Percentiles rank a stretch among this genome's conserved stretches.
Evolutionary conservation across 306 rosid species (phyloP).

Genomic region (Abrus precatorius): DNA sequence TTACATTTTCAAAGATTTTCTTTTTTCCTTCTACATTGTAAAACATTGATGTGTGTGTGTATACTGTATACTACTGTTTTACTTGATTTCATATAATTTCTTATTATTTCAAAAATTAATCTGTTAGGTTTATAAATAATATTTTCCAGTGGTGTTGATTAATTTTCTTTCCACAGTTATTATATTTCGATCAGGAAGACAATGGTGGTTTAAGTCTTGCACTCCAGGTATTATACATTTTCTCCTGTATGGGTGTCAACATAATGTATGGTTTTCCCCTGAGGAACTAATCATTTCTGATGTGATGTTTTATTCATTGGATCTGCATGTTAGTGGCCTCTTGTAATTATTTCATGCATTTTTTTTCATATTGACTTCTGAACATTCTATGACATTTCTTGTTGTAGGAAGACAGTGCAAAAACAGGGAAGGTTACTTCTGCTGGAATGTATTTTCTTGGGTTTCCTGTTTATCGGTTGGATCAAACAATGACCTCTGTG

Average conservation of each 20-base stretch:
- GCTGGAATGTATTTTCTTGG: slow-evolving; percentile 99
- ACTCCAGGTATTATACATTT: slow-evolving; percentile 75
- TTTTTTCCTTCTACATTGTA: neutral
- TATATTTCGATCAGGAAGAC: slow-evolving; percentile 91
- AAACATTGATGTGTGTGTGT: slow-evolving; percentile 6
- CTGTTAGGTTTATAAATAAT: slow-evolving; percentile 31
- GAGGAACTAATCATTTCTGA: slow-evolving; percentile 24
- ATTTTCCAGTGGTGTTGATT: neutral
- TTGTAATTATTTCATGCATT: neutral
- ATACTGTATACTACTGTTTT: slow-evolving; percentile 17
- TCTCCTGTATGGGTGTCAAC: slow-evolving; percentile 22
- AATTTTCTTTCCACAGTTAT: slow-evolving; percentile 62
- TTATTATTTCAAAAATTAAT: slow-evolving; percentile 16
- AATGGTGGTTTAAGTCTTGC: slow-evolving; percentile 91
- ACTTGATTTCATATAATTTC: slow-evolving; percentile 11
- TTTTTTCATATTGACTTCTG: neutral
- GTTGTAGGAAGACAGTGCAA: slow-evolving; percentile 89
- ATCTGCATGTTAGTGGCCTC: slow-evolving; percentile 16
- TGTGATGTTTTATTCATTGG: slow-evolving; percentile 4
- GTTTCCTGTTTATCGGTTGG: slow-evolving; percentile 95
- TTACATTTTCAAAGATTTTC: slow-evolving; percentile 6
- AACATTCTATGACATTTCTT: slow-evolving; percentile 43
- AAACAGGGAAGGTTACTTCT: slow-evolving; percentile 86
- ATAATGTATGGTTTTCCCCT: slow-evolving; percentile 13
- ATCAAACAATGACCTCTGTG: slow-evolving; percentile 83